These are phyloP conservation scores for Tulasnella calospora DNA, from an alignment of 768 basidiomycete genomes.

Conservation along the genomic window DNA sequence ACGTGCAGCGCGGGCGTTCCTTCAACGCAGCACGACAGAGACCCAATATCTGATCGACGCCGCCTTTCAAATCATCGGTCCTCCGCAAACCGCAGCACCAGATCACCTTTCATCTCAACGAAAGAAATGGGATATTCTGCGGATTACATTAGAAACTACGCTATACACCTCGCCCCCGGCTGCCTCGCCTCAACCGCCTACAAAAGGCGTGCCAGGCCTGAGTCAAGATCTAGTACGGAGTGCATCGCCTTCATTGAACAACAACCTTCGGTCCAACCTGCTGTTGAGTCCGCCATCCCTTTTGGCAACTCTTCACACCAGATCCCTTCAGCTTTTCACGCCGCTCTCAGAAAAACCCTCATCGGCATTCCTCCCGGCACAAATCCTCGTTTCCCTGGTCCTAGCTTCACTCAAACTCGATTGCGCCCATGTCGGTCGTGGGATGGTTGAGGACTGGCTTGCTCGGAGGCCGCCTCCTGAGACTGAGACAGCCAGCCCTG, in stretches of 20 bases:
- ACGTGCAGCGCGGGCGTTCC: conserved; percentile 72
- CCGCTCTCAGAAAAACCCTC: conserved; percentile 44
- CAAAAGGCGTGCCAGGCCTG: background rate
- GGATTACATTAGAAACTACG: conserved; percentile 76
- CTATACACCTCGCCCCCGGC: conserved; percentile 45
- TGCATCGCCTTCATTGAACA: conserved; percentile 32
- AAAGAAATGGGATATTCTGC: conserved; percentile 81
- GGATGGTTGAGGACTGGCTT: conserved; percentile 76
- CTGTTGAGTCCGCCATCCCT: conserved; percentile 57
- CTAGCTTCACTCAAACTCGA: conserved; percentile 65
- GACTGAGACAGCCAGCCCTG: conserved; percentile 29
- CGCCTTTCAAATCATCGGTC: conserved; percentile 56
- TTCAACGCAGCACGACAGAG: conserved; percentile 64
- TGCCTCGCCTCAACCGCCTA: background rate
- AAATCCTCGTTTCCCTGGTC: conserved; percentile 64
- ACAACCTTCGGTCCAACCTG: conserved; percentile 42
- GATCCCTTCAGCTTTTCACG: conserved; percentile 65
- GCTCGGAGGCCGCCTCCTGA: conserved; percentile 36
- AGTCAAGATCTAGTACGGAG: background rate
- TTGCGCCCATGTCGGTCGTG: conserved; percentile 54
- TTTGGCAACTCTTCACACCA: conserved; percentile 52
- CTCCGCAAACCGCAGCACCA: conserved; percentile 41
- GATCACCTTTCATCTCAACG: conserved; percentile 47
- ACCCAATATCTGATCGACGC: conserved; percentile 61
- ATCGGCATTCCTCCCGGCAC: conserved; percentile 60